Evolutionary conservation across 192 early-diverging fungal genomes (phyloP), one percentile per base, ranked within the genome.

Genomic region (Gigaspora rosea): DNA sequence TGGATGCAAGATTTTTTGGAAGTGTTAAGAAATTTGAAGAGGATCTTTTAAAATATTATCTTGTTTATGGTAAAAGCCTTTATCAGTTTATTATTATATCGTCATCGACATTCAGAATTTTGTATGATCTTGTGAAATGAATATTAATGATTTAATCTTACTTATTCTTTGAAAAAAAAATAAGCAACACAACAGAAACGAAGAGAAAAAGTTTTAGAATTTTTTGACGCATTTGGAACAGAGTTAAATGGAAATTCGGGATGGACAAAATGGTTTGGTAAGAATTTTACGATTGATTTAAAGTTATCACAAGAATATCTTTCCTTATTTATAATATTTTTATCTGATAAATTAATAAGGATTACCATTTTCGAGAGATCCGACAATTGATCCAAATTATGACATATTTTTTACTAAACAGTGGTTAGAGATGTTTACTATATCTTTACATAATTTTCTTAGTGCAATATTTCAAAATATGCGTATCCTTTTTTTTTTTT

Each of bases 191-290:
- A 88, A 54, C 84, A 87, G 74, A 91, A 87, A 77, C 79, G 81
- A 57, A 79, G 78, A 57, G 87, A 86, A 4, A 88, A 86, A 50
- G 79, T 91, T 1, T 76, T 84, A n/a, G 90, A 89, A 62, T 91
- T 89, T 66, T 87, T 91, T 76, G 88, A 89, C 33, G 71, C 80
- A 11, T 87, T 86, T 79, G 88, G 88, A 32, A 76, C 84, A 56
- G 88, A 89, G 62, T 78, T 91, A 73, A 84, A 87, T 46, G 84
- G 79, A 18, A 86, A 84, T 74, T 46, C 83, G 13, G 88, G 89
- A 65, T 91, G 90, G 90, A 71, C 86, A 57, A 81, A 86, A 36
- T 91, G 90, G 90, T 91, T 91, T 79, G 88, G 89, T 90, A 83
- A 67, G 78, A 9, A 46, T 5, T 35, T 35, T 50, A 15, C 27